phyloP scores from a whole-genome alignment of 2,329 filamentous ascomycete genomes.

The Penicillium freii region DNA sequence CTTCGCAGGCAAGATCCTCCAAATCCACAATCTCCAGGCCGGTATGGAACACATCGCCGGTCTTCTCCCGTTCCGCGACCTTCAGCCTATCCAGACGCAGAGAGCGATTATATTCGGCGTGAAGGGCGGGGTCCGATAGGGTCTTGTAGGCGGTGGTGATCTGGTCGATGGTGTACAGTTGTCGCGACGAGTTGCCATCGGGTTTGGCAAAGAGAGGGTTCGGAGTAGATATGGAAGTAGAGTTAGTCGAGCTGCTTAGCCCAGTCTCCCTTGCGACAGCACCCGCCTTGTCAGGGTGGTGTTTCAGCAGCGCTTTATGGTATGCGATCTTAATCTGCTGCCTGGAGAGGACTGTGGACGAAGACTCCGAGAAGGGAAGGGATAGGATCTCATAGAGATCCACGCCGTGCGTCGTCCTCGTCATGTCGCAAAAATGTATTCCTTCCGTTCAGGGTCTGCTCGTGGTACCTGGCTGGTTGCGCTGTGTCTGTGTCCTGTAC shows the following conservation, averaged over 20 bases:
- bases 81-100: slow-evolving; percentile 39
- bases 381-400: slow-evolving; percentile 44
- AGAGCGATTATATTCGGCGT: slow-evolving; percentile 51
- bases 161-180: slow-evolving; percentile 52
- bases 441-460: not conserved
- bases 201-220: not conserved
- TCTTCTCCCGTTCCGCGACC: slow-evolving; percentile 27
- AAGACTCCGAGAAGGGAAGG: slow-evolving; percentile 32
- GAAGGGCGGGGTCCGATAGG: slow-evolving; percentile 46
- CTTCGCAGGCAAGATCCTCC: slow-evolving; percentile 52
- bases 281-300: slow-evolving; percentile 60
- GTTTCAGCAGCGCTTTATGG: slow-evolving; percentile 53
- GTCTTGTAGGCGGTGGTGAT: slow-evolving; percentile 59
- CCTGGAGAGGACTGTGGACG: slow-evolving; percentile 30
- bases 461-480: not conserved
- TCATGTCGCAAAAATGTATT: slow-evolving; percentile 8
- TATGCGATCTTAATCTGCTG: slow-evolving; percentile 56
- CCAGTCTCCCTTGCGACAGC: slow-evolving; percentile 17
- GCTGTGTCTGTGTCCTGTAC: not conserved
- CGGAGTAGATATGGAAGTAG: not conserved
- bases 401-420: slow-evolving; percentile 11
- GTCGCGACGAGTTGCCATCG: not conserved
- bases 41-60: slow-evolving; percentile 43
- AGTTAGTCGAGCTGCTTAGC: not conserved
- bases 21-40: slow-evolving; percentile 59